A percentile compares a stretch with the other conserved stretches of the same genome.
These are phyloP conservation scores for Sugiyamaella boreocaroliniensis DNA, from an alignment of 805 yeast genomes.

Conservation along the genomic window DNA sequence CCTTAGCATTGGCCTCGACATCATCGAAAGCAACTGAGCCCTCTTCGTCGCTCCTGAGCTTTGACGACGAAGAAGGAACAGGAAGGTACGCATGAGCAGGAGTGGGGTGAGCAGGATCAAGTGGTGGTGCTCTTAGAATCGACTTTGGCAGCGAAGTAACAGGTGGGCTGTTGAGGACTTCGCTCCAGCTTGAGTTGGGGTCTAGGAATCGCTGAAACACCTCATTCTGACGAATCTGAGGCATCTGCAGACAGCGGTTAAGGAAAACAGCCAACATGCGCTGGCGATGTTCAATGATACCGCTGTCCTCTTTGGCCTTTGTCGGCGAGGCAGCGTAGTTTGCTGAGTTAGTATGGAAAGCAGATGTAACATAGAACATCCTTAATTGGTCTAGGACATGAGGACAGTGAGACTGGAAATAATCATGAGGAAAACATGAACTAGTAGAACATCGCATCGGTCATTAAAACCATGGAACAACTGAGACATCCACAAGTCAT, in stretches of 20 bases:
- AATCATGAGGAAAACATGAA: no score
- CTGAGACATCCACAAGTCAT: no score
- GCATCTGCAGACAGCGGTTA: constrained; percentile 60
- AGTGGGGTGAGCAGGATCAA: constrained; percentile 49
- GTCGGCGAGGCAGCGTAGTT: constrained; percentile 42
- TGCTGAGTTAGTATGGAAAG: constrained; percentile 14
- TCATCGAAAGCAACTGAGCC: constrained; percentile 37
- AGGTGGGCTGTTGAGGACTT: constrained; percentile 55
- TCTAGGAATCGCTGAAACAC: constrained; percentile 75
- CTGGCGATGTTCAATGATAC: constrained; percentile 57
- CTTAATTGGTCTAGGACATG: no score
- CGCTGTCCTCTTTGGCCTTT: constrained; percentile 38
- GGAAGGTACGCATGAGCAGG: constrained; percentile 60
- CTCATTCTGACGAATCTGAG: constrained; percentile 48
- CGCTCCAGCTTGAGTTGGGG: constrained; percentile 80
- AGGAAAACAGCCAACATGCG: constrained; percentile 71
- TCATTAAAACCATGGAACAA: no score
- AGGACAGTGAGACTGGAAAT: not conserved
- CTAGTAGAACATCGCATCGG: no score
- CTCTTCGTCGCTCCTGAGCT: constrained; percentile 23
- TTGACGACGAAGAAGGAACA: constrained; percentile 43
- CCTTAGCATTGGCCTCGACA: constrained; percentile 40
- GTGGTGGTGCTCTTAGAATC: constrained; percentile 54
- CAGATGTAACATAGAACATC: no score
- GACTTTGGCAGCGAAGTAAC: constrained; percentile 47